Evolutionary conservation across 257 asterid genomes (phyloP).

Genomic region (Solanum verrucosum): DNA sequence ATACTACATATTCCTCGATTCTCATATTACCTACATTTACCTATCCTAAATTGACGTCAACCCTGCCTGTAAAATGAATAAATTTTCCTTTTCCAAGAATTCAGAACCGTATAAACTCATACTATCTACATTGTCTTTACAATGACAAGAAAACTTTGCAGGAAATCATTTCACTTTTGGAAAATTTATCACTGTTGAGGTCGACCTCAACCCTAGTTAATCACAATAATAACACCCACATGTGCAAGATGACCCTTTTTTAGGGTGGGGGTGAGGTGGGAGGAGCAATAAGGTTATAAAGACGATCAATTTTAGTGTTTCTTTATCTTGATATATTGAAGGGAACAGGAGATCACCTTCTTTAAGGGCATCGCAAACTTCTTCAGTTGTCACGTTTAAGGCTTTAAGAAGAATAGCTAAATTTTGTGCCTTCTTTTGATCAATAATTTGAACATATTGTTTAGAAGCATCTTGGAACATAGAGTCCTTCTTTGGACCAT

Average conservation of each 20-base stretch:
- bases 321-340: background rate
- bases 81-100: background rate
- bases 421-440: conserved; percentile 82
- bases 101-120: background rate
- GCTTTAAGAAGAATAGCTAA: conserved; percentile 80
- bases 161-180: background rate
- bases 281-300: background rate
- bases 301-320: background rate
- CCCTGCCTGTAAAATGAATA: background rate
- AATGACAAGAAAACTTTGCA: background rate
- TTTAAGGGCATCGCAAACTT: conserved; percentile 79
- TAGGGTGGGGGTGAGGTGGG: background rate
- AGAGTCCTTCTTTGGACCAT: conserved; percentile 31
- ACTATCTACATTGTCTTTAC: background rate
- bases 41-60: background rate
- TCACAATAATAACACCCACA: background rate
- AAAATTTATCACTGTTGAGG: background rate
- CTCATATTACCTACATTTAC: background rate
- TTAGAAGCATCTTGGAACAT: conserved; percentile 31
- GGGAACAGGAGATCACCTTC: conserved; percentile 48
- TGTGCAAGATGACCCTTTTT: background rate
- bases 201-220: background rate
- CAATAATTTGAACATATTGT: conserved; percentile 57
- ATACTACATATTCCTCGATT: background rate
- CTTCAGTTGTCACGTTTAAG: conserved; percentile 74